Conservation (phyloP, 345 rosid genomes). For the Geranium brycei region DNA sequence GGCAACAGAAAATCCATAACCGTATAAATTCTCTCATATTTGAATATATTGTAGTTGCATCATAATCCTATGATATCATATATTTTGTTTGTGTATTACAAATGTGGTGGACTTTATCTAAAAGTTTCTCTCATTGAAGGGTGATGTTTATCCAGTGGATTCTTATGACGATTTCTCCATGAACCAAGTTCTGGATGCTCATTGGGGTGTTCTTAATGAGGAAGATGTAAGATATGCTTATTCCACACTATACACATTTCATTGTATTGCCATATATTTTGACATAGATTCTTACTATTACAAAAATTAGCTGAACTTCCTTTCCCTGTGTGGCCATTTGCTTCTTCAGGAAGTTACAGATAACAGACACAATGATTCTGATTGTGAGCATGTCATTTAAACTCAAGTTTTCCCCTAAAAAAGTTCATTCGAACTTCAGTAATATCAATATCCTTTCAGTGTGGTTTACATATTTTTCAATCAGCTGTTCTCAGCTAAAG, state of each 20-base stretch:
- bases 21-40: too few species aligned
- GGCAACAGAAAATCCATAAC: too few species aligned
- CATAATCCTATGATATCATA: too few species aligned
- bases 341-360: too few species aligned
- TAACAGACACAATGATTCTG: not conserved
- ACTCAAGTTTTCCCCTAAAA: not conserved
- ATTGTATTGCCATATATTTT: not conserved
- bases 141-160: conserved; percentile 95
- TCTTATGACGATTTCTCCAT: conserved; percentile 28
- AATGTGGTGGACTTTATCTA: not conserved
- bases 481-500: not conserved
- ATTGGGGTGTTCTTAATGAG: conserved; percentile 81
- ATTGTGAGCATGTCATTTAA: not conserved
- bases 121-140: conserved; percentile 28
- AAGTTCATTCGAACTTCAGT: not conserved
- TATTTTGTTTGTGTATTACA: not conserved
- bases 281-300: not conserved
- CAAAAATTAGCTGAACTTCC: not conserved
- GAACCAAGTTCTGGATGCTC: conserved; percentile 80
- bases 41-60: too few species aligned
- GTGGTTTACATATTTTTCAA: too few species aligned
- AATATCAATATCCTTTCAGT: not conserved
- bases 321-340: too few species aligned
- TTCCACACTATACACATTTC: not conserved
- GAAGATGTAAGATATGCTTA: conserved; percentile 56